Percentiles rank a stretch among this genome's conserved stretches.
Conservation (phyloP, 495 filamentous ascomycete species). For the Penicillium tannophilum region DNA sequence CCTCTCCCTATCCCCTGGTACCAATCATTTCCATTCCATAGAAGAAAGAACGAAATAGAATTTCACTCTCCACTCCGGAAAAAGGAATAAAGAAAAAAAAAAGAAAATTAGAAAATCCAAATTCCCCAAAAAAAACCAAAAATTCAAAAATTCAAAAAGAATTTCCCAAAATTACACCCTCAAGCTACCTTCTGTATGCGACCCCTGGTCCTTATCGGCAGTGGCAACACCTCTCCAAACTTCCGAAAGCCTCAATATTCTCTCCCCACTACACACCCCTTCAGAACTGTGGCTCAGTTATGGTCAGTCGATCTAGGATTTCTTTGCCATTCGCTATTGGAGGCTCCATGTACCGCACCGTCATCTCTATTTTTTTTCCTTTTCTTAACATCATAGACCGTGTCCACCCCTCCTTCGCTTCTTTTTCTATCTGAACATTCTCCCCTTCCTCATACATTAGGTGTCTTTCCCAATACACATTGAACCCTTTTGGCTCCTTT, state of each 20-base stretch:
- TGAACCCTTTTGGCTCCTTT: not conserved
- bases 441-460: conserved; percentile 20
- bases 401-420: conserved; percentile 27
- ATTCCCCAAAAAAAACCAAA: conserved; percentile 7
- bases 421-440: conserved; percentile 26
- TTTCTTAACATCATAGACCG: conserved; percentile 20
- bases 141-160: not conserved
- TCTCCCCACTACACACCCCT: conserved; percentile 5
- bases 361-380: conserved; percentile 19
- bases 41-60: conserved; percentile 6
- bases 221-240: conserved; percentile 28
- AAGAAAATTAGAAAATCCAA: conserved; percentile 17
- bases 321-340: conserved; percentile 22
- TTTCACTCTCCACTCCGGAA: conserved; percentile 7
- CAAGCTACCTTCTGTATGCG: conserved; percentile 11
- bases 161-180: conserved; percentile 2
- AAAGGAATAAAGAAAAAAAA: conserved; percentile 15
- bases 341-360: conserved; percentile 28
- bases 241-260: conserved; percentile 21
- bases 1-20: conserved; percentile 3
- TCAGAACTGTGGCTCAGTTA: conserved; percentile 27
- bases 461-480: conserved; percentile 7
- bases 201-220: conserved; percentile 21
- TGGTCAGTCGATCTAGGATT: conserved; percentile 9
- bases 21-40: conserved; percentile 27